Percentiles rank a stretch among this genome's conserved stretches.
Conservation (phyloP, 441 rosid species). For the Croton setiger region DNA sequence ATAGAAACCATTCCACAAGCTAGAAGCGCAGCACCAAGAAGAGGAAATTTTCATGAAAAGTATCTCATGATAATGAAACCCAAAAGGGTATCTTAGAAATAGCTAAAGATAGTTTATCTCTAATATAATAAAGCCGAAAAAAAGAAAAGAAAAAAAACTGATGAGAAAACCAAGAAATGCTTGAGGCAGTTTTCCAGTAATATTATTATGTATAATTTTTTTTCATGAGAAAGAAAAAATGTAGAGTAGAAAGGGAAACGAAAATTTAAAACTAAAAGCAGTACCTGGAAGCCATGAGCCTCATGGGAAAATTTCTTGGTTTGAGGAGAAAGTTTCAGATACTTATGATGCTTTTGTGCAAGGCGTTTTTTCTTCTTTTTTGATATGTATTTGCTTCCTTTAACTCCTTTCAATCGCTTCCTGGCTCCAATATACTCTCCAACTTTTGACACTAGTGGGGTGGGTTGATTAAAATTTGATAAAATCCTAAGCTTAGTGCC, state of each 20-base stretch:
- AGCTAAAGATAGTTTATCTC: too few relatives aligned
- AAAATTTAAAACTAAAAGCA: too few relatives aligned
- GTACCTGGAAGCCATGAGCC: conserved; percentile 57
- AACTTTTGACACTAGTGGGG: conserved; percentile 29
- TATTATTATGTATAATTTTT: conserved; percentile 4
- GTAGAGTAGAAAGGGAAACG: conserved; percentile 4
- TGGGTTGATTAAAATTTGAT: conserved; percentile 48
- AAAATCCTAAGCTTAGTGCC: conserved; percentile 83
- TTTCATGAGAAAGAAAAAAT: conserved; percentile 10
- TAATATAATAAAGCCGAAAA: too few relatives aligned
- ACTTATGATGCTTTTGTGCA: conserved; percentile 46
- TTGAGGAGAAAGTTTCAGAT: conserved; percentile 50
- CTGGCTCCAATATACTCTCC: conserved; percentile 40
- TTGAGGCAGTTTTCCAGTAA: conserved; percentile 4
- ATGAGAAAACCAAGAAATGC: neutral
- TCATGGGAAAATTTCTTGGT: conserved; percentile 43
- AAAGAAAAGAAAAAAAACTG: too few relatives aligned
- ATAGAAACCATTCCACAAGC: neutral
- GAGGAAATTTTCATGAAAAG: neutral
- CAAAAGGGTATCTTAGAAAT: neutral
- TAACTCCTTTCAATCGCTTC: conserved; percentile 44
- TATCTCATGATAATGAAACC: neutral
- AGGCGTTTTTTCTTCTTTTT: conserved; percentile 49
- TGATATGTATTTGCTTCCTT: conserved; percentile 41
- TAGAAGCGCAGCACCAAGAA: neutral